Evolutionary conservation across 2,329 filamentous ascomycete genomes (phyloP), one percentile per base, ranked within the genome.

Genomic region (Dothistroma septosporum): DNA sequence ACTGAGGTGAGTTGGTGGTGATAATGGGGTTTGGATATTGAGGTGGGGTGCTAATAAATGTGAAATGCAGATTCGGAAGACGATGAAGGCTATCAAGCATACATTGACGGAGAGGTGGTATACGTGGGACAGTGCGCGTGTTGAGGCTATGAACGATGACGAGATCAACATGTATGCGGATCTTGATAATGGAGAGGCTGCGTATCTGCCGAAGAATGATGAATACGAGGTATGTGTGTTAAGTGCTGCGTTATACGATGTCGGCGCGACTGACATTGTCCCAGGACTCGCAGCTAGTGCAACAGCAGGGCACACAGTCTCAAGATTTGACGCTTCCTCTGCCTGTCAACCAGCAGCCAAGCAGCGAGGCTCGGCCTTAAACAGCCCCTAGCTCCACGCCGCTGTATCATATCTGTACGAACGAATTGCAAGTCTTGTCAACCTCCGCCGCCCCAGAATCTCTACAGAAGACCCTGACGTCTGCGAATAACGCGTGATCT

Each of bases 101-200:
- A 84, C 87, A 54, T 79, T 97, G 71, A 93, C 90, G 37, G 92
- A 97, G 78, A 84, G 93, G 70, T 94, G 86, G 79, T 93, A 96
- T 77, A 84, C 90, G 10, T 97, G 91, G 89, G 83, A 90, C 71
- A 89, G 92, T 72, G 91, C 91, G 22, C 78, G 85, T 54, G 77
- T 82, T 61, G 77, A 90, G 64, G 90, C 88, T 7, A 80, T 83
- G 77, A 72, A 77, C 9, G 90, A 93, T 72, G 81, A 83, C 5
- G 87, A 90, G 73, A 80, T 92, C 68, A 78, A 90, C 70, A 74
- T 89, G 28, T 80, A 78, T 32, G 78, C 71, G 16, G 65, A 71
- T 55, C 14, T 67, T 19, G 66, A 66, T 32, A 61, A 61, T 41
- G 70, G 69, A 19, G 70, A 72, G 57, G n/a, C 46, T n/a, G 67